Evolutionary conservation across 371 early-diverging fungal genomes (phyloP).

Genomic region (Sporodiniella umbellata): DNA sequence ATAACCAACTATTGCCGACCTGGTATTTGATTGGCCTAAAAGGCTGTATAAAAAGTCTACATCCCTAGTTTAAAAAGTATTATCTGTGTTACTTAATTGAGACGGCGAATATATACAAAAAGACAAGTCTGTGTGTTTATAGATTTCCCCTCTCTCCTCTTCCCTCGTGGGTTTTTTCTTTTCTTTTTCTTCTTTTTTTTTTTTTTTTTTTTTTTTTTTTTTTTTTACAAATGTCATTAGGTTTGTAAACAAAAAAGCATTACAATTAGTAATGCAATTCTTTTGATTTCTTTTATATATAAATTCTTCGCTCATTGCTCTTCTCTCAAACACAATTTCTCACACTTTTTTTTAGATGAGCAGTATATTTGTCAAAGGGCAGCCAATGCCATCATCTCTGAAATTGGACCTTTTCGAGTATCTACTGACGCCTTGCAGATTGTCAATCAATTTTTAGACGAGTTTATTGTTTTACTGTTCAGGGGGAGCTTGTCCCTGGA

Average conservation of each 20-base stretch:
- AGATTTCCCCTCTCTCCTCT: no score
- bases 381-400: conserved; percentile 68
- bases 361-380: conserved; percentile 64
- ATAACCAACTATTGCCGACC: no score
- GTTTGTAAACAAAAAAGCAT: background rate
- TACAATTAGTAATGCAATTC: background rate
- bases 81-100: conserved; percentile 1
- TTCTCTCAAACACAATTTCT: no score
- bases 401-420: conserved; percentile 59
- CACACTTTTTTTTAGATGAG: conserved; percentile 30
- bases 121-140: background rate
- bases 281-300: background rate
- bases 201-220: background rate
- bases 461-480: conserved; percentile 52
- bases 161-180: background rate
- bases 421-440: conserved; percentile 61
- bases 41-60: no score
- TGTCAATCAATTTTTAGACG: conserved; percentile 63
- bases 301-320: no score
- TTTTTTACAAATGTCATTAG: conserved; percentile 8
- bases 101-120: background rate
- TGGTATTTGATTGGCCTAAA: no score
- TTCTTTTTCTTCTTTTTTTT: background rate
- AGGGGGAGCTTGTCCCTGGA: conserved; percentile 54
- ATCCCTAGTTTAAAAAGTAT: no score